Evolutionary conservation across 257 asterid genomes (phyloP), one percentile per base, ranked within the genome.

Genomic region (Orobanche coerulescens): DNA sequence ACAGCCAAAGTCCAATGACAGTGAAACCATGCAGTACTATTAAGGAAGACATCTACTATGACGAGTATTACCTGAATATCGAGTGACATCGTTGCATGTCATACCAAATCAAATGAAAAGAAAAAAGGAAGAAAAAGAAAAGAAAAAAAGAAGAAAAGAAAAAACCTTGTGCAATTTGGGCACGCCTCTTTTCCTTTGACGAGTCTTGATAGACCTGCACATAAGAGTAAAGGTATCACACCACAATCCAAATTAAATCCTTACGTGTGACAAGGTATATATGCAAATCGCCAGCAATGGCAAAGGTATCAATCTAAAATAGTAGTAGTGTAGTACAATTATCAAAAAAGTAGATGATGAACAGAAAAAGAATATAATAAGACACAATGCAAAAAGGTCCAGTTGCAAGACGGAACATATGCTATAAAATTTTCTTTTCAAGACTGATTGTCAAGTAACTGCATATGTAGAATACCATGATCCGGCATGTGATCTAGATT

Each of bases 111-210:
- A 25, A 31, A 51, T 20, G 26, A 26, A 10, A 56, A 2, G 12
- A 50, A 26, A 6, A 34, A 23, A 18, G 47, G 9, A 55, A 42
- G 44, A n/a, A 20, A 25, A 47, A 12, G 28, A 28, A 7, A 51
- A 4, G 10, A 40, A 26, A 6, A 15, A 34, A 20, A 57, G 8
- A 47, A 23, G 31, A 6, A 0, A 20, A 47, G 54, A 10, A 28
- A 20, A 49, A 68, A 90, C 97, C 95, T 83, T 87, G 97, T 26
- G 93, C 78, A 69, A 90, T 90, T 67, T 87, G 95, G 37, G 94
- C 80, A 39, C 97, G 95, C 46, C 93, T 76, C 64, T 84, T 87
- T 80, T 90, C 97, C 74, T 90, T 90, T 5, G 95, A 56, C 13
- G 94, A 87, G 67, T 90, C 97, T 77, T 76, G 90, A 73, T 90